These are phyloP conservation scores for Paramecium tetraurelia DNA, from an alignment of 73 alveolate species.

Conservation along the genomic window DNA sequence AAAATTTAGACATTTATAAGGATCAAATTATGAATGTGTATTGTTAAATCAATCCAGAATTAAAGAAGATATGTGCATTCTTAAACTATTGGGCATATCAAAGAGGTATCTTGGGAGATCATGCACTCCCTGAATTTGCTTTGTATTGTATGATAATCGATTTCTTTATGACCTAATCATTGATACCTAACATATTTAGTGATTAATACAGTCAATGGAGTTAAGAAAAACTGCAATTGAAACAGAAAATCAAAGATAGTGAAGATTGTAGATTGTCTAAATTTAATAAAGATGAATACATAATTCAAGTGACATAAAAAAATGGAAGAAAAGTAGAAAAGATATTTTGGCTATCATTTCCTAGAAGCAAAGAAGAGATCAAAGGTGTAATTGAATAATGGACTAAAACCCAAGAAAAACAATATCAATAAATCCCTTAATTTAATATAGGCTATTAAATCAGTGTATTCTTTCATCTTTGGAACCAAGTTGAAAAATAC, in stretches of 20 bases:
- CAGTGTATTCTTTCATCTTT: not conserved
- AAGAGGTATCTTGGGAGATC: constrained; percentile 15
- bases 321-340: not conserved
- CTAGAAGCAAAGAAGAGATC: not conserved
- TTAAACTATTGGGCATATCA: constrained; percentile 37
- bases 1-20: not conserved
- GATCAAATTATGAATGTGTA: not conserved
- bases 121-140: constrained; percentile 27
- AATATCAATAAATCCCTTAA: not conserved
- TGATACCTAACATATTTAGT: constrained; percentile 17
- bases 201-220: not conserved
- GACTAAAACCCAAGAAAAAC: not conserved
- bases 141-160: constrained; percentile 38
- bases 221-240: not conserved
- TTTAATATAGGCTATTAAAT: not conserved
- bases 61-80: constrained; percentile 1
- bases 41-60: not conserved
- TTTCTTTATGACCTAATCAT: not conserved
- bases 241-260: not conserved
- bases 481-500: not conserved
- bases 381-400: not conserved
- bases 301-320: not conserved
- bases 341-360: not conserved
- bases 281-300: not conserved
- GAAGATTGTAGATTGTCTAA: not conserved